Percentiles rank a stretch among this genome's conserved stretches.
Evolutionary conservation across 2,329 filamentous ascomycete genomes (phyloP).

Genomic region (Colletotrichum navitas): DNA sequence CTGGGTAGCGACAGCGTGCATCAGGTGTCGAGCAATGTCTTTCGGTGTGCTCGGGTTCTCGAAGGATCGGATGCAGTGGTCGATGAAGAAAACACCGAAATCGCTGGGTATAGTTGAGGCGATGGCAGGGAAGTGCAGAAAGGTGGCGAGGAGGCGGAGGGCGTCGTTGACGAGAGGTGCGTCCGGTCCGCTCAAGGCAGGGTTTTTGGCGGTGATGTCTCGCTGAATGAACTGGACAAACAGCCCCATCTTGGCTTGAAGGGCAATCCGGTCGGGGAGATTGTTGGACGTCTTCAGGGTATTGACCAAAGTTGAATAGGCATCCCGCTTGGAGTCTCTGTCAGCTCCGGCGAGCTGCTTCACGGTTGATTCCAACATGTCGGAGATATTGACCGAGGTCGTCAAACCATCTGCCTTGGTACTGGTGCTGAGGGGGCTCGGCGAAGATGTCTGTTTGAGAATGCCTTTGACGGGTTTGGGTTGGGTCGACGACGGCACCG

Average conservation of each 20-base stretch:
- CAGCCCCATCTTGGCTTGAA: conserved; percentile 81
- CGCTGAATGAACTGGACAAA: conserved; percentile 87
- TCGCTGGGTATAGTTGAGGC: conserved; percentile 79
- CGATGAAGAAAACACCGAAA: conserved; percentile 83
- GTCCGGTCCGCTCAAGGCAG: conserved; percentile 67
- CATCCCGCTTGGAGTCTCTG: conserved; percentile 81
- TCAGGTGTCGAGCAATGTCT: conserved; percentile 80
- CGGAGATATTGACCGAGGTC: conserved; percentile 70
- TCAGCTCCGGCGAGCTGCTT: conserved; percentile 84
- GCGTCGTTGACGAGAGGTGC: conserved; percentile 81
- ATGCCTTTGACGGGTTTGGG: conserved; percentile 74
- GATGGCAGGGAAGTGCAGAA: conserved; percentile 81
- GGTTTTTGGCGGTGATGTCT: conserved; percentile 76
- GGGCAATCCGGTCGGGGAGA: conserved; percentile 78
- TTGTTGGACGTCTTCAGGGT: conserved; percentile 86
- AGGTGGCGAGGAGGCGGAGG: conserved; percentile 80
- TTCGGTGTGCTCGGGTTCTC: conserved; percentile 79
- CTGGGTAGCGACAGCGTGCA: conserved; percentile 85
- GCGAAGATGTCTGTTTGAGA: conserved; percentile 76
- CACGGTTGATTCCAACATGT: conserved; percentile 87
- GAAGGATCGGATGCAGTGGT: conserved; percentile 81
- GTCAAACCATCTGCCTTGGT: conserved; percentile 53
- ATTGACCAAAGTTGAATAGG: conserved; percentile 83
- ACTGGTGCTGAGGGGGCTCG: conserved; percentile 58
- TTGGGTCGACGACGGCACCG: conserved; percentile 55